Evolutionary conservation across 2,329 filamentous ascomycete species (phyloP).

Genomic region (Fusarium fracticaudum): DNA sequence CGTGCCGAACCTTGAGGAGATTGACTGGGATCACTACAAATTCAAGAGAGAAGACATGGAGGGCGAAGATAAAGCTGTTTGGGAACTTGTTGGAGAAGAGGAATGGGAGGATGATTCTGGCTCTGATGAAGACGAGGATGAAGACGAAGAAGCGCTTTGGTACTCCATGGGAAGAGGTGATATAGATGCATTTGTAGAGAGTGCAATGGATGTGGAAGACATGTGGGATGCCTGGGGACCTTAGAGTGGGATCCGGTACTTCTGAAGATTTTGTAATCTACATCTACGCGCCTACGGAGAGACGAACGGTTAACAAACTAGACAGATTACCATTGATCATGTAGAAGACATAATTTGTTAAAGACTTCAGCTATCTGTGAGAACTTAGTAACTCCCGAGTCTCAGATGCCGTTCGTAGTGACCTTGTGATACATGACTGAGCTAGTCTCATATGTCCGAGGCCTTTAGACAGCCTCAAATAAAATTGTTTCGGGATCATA

Average conservation of each 20-base stretch:
- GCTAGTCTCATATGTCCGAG: neutral
- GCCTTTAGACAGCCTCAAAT: neutral
- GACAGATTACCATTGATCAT: neutral
- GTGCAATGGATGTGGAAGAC: neutral
- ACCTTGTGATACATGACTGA: neutral
- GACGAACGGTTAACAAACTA: neutral
- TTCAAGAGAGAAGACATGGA: slow-evolving; percentile 23
- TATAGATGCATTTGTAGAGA: neutral
- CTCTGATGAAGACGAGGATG: neutral
- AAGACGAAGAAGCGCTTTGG: neutral
- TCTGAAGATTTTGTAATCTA: neutral
- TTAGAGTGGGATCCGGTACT: neutral
- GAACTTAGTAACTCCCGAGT: neutral
- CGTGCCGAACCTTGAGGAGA: slow-evolving; percentile 16
- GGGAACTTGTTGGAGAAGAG: slow-evolving; percentile 17
- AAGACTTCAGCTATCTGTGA: neutral
- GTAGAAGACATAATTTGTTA: neutral
- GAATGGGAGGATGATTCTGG: slow-evolving; percentile 29
- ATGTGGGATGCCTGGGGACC: neutral
- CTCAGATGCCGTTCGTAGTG: neutral
- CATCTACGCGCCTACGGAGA: neutral
- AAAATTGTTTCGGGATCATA: neutral
- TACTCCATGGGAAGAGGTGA: neutral
- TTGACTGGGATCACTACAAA: slow-evolving; percentile 29
- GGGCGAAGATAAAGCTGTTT: slow-evolving; percentile 14